Percentiles rank a stretch among this genome's conserved stretches.
phyloP scores from a whole-genome alignment of 2,329 filamentous ascomycete species.

The Colletotrichum brevisporum region DNA sequence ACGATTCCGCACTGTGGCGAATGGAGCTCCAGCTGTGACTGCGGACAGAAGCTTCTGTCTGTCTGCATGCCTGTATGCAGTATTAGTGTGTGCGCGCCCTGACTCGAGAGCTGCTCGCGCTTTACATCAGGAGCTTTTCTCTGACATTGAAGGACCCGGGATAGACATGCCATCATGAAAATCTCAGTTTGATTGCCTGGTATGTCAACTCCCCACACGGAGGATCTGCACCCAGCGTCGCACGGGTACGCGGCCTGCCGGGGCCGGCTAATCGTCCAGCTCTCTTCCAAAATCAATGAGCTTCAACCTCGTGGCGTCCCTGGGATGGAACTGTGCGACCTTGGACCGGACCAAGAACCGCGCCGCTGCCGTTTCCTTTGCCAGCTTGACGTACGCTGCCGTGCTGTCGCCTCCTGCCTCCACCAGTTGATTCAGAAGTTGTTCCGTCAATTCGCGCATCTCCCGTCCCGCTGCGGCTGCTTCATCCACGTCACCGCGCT shows the following conservation, averaged over 20 bases:
- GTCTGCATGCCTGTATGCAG: not conserved
- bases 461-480: slow-evolving; percentile 66
- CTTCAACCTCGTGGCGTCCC: slow-evolving; percentile 71
- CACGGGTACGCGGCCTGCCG: slow-evolving; percentile 33
- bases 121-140: slow-evolving; percentile 39
- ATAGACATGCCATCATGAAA: slow-evolving; percentile 15
- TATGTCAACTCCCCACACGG: slow-evolving; percentile 32
- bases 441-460: slow-evolving; percentile 72
- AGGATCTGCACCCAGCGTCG: slow-evolving; percentile 29
- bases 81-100: slow-evolving; percentile 1
- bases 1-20: slow-evolving; percentile 23
- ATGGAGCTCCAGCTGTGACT: slow-evolving; percentile 4
- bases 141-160: slow-evolving; percentile 30
- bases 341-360: slow-evolving; percentile 76
- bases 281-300: slow-evolving; percentile 76
- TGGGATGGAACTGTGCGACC: slow-evolving; percentile 76
- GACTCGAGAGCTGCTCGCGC: slow-evolving; percentile 24
- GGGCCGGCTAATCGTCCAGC: slow-evolving; percentile 63
- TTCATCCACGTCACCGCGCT: slow-evolving; percentile 57
- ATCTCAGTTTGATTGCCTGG: slow-evolving; percentile 32
- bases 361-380: slow-evolving; percentile 72
- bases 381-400: slow-evolving; percentile 70
- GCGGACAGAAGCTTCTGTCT: not conserved
- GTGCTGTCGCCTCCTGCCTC: slow-evolving; percentile 68
- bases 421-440: slow-evolving; percentile 71